Percentiles rank a stretch among this genome's conserved stretches.
These are phyloP conservation scores for Penicillium egyptiacum DNA, from an alignment of 495 filamentous ascomycete genomes.

Conservation along the genomic window DNA sequence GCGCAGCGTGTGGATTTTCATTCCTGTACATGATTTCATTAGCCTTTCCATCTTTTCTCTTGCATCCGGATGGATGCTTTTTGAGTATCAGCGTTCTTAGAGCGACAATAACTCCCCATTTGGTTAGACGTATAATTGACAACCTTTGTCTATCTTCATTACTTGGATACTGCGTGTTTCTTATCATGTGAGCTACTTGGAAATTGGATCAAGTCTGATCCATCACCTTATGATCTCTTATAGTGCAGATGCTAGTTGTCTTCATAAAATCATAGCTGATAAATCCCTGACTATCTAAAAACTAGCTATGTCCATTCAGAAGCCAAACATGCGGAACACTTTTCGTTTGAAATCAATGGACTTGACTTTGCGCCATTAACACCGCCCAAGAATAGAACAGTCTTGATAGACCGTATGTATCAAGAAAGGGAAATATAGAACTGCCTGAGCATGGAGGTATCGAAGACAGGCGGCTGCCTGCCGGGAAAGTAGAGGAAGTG, in stretches of 20 bases:
- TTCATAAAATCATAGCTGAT: constrained; percentile 20
- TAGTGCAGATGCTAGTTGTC: neutral
- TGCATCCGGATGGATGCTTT: constrained; percentile 13
- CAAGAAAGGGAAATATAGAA: constrained; percentile 23
- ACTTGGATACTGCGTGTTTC: neutral
- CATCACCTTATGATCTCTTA: neutral
- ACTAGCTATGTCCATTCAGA: constrained; percentile 24
- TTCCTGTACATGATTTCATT: constrained; percentile 26
- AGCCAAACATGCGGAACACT: constrained; percentile 27
- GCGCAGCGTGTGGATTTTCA: constrained; percentile 22
- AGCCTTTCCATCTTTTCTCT: constrained; percentile 6
- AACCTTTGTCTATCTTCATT: constrained; percentile 3
- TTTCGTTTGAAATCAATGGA: constrained; percentile 29
- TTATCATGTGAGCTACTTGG: neutral
- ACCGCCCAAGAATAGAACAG: constrained; percentile 26
- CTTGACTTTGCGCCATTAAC: constrained; percentile 31
- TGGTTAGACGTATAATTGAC: constrained; percentile 13
- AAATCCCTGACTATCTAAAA: constrained; percentile 23
- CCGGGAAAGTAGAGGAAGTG: constrained; percentile 16
- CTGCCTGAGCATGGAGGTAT: constrained; percentile 30
- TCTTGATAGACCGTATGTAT: constrained; percentile 26
- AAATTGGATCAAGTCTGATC: neutral
- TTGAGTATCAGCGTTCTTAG: constrained; percentile 16
- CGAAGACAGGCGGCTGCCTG: constrained; percentile 23
- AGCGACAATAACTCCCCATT: constrained; percentile 7